Evolutionary conservation across 768 basidiomycete genomes (phyloP).

Genomic region (Polyporus arcularius): DNA sequence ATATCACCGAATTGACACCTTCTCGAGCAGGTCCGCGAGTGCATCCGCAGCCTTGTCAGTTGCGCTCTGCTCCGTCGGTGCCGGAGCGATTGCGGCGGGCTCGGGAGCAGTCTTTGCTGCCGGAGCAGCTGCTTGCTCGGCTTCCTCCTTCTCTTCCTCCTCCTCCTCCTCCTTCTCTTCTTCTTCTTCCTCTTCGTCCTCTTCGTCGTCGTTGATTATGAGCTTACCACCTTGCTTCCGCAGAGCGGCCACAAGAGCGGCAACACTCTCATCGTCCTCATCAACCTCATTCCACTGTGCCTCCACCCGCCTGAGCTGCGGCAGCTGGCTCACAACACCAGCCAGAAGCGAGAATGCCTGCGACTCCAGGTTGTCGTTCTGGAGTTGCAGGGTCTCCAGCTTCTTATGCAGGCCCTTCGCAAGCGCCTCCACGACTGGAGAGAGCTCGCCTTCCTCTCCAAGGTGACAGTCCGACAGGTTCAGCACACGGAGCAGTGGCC

Average conservation of each 20-base stretch:
- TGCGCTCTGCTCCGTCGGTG: slow-evolving; percentile 22
- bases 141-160: slow-evolving; percentile 39
- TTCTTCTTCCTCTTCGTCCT: slow-evolving; percentile 70
- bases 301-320: slow-evolving; percentile 67
- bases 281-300: slow-evolving; percentile 90
- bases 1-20: slow-evolving; percentile 43
- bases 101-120: slow-evolving; percentile 12
- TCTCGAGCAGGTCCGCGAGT: slow-evolving; percentile 67
- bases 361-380: slow-evolving; percentile 89
- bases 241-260: slow-evolving; percentile 53
- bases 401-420: slow-evolving; percentile 70
- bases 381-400: slow-evolving; percentile 76
- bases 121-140: slow-evolving; percentile 32
- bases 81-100: slow-evolving; percentile 4
- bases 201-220: slow-evolving; percentile 76
- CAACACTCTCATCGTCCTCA: slow-evolving; percentile 68
- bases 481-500: slow-evolving; percentile 75
- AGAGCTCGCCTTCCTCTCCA: slow-evolving; percentile 77
- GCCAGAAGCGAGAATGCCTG: slow-evolving; percentile 69
- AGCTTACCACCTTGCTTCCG: slow-evolving; percentile 69
- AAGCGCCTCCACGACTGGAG: slow-evolving; percentile 61
- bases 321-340: slow-evolving; percentile 61
- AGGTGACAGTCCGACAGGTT: slow-evolving; percentile 93
- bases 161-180: slow-evolving; percentile 56
- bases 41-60: slow-evolving; percentile 47